Evolutionary conservation across 495 filamentous ascomycete species (phyloP).

Genomic region (Penicillium paradoxum): DNA sequence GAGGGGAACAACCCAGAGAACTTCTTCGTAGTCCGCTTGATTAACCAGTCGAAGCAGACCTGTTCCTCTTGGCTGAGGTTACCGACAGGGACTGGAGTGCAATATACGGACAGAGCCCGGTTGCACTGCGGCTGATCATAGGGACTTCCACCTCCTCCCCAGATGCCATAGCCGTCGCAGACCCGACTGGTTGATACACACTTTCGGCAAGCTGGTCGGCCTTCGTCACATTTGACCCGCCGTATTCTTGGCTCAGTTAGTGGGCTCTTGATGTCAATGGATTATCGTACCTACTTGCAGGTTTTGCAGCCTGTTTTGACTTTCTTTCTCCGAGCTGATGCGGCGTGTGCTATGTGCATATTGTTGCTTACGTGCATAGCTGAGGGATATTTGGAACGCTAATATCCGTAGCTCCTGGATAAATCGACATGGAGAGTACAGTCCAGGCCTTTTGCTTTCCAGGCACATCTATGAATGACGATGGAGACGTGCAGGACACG

Average conservation of each 20-base stretch:
- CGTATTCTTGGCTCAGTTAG: slow-evolving; percentile 27
- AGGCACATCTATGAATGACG: too few species aligned
- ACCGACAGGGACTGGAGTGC: slow-evolving; percentile 17
- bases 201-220: slow-evolving; percentile 46
- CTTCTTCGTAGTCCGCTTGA: slow-evolving; percentile 50
- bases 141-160: slow-evolving; percentile 40
- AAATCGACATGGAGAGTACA: too few species aligned
- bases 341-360: not conserved
- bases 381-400: too few species aligned
- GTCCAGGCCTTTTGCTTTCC: too few species aligned
- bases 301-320: slow-evolving; percentile 27
- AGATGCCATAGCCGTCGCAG: slow-evolving; percentile 56
- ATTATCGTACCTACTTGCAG: slow-evolving; percentile 20
- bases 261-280: not conserved
- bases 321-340: not conserved
- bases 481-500: too few species aligned
- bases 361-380: too few species aligned
- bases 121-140: slow-evolving; percentile 24
- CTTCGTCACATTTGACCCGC: slow-evolving; percentile 56
- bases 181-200: slow-evolving; percentile 52
- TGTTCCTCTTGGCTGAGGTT: slow-evolving; percentile 12
- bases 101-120: slow-evolving; percentile 15
- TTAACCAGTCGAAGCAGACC: slow-evolving; percentile 56
- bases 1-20: slow-evolving; percentile 60
- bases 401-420: too few species aligned